phyloP scores from a whole-genome alignment of 108 stramenopile genomes.

The Pseudonitzschia multiseries region DNA sequence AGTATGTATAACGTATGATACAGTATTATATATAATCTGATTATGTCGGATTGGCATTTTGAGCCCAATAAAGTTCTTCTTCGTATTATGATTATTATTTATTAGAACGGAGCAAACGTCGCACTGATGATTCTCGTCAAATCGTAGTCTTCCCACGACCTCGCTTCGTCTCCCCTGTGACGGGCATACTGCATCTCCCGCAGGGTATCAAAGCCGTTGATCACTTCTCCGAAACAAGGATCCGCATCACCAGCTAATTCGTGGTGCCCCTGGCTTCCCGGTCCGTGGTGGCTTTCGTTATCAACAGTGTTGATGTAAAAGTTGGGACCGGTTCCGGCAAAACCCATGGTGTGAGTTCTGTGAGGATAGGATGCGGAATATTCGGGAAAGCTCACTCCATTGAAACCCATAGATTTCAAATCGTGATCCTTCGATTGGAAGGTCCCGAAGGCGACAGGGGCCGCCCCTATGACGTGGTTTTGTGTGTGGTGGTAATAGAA shows the following conservation, averaged over 20 bases:
- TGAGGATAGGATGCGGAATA: conserved; percentile 65
- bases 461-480: conserved; percentile 64
- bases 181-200: conserved; percentile 34
- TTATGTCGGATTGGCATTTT: too few relatives aligned
- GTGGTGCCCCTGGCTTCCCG: conserved; percentile 68
- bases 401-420: conserved; percentile 38
- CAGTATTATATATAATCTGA: too few relatives aligned
- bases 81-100: too few relatives aligned
- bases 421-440: conserved; percentile 40
- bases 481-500: conserved; percentile 57
- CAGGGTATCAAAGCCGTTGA: conserved; percentile 47
- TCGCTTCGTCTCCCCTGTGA: neutral
- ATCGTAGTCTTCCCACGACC: conserved; percentile 32
- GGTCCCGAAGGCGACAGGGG: conserved; percentile 31
- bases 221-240: conserved; percentile 82
- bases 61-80: too few relatives aligned
- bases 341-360: conserved; percentile 72
- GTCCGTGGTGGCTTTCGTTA: conserved; percentile 78
- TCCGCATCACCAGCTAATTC: conserved; percentile 78
- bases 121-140: conserved; percentile 26
- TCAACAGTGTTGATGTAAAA: conserved; percentile 83
- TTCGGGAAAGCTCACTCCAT: conserved; percentile 64
- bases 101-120: conserved; percentile 9
- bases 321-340: conserved; percentile 75
- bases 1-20: too few relatives aligned